phyloP scores from a whole-genome alignment of 2,329 filamentous ascomycete species.

The Mycosphaerella sp. region DNA sequence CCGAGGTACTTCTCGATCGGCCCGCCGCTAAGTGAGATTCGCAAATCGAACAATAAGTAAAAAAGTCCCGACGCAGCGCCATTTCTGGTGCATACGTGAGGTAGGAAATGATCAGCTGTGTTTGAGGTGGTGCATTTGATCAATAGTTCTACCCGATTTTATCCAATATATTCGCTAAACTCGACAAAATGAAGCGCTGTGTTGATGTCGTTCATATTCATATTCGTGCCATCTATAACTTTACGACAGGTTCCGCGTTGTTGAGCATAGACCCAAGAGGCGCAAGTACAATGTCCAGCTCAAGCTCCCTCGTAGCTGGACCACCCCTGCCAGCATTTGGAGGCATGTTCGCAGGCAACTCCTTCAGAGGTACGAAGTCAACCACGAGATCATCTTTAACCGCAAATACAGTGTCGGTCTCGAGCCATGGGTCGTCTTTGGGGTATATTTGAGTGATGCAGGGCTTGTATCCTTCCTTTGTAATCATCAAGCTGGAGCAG shows the following conservation, averaged over 20 bases:
- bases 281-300: conserved; percentile 56
- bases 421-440: conserved; percentile 51
- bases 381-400: conserved; percentile 56
- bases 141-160: not conserved
- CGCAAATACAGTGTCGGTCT: conserved; percentile 55
- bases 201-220: not conserved
- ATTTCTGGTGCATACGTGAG: not conserved
- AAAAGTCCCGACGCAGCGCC: no score
- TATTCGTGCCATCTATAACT: not conserved
- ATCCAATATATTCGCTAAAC: not conserved
- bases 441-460: conserved; percentile 44
- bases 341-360: conserved; percentile 47
- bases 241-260: conserved; percentile 18
- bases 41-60: no score
- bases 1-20: no score
- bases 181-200: not conserved
- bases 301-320: conserved; percentile 42
- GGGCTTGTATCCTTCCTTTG: conserved; percentile 21
- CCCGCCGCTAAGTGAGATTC: no score
- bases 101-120: not conserved
- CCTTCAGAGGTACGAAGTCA: conserved; percentile 49
- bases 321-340: conserved; percentile 31
- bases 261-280: conserved; percentile 28
- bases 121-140: not conserved
- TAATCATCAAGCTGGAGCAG: conserved; percentile 13